Evolutionary conservation across 305 asterid genomes (phyloP).

Genomic region (Euphrasia arctica): DNA sequence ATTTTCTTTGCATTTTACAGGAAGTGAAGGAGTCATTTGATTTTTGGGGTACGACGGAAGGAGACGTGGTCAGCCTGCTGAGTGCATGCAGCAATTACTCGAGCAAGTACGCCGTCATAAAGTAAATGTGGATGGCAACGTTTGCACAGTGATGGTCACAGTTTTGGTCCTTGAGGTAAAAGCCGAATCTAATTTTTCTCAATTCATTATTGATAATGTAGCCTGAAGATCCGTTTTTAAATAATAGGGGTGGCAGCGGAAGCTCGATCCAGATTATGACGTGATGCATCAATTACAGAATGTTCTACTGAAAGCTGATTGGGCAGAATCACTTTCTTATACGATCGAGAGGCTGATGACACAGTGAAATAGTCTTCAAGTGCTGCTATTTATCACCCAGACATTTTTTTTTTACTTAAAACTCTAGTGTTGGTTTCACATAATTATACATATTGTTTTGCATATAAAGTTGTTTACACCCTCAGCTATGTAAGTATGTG

Average conservation of each 20-base stretch:
- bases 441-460: slow-evolving; percentile 8
- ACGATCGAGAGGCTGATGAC: slow-evolving; percentile 97
- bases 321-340: slow-evolving; percentile 88
- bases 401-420: slow-evolving; percentile 25
- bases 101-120: slow-evolving; percentile 86
- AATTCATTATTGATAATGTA: neutral
- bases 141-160: slow-evolving; percentile 94
- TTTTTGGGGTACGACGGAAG: slow-evolving; percentile 96
- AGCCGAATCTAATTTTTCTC: neutral
- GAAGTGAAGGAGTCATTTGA: slow-evolving; percentile 87
- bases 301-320: slow-evolving; percentile 74
- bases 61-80: slow-evolving; percentile 96
- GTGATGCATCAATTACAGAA: slow-evolving; percentile 82
- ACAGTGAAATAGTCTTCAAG: slow-evolving; percentile 38
- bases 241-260: slow-evolving; percentile 92
- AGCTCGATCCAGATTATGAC: slow-evolving; percentile 91
- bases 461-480: slow-evolving; percentile 15
- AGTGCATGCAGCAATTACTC: slow-evolving; percentile 87
- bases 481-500: slow-evolving; percentile 1
- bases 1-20: slow-evolving; percentile 38
- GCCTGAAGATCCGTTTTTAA: neutral
- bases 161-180: slow-evolving; percentile 92
- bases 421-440: slow-evolving; percentile 20
- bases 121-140: slow-evolving; percentile 96
- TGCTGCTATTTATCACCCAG: neutral